Evolutionary conservation across 2,329 filamentous ascomycete genomes (phyloP).

Genomic region (Ophiostoma angusticollis): DNA sequence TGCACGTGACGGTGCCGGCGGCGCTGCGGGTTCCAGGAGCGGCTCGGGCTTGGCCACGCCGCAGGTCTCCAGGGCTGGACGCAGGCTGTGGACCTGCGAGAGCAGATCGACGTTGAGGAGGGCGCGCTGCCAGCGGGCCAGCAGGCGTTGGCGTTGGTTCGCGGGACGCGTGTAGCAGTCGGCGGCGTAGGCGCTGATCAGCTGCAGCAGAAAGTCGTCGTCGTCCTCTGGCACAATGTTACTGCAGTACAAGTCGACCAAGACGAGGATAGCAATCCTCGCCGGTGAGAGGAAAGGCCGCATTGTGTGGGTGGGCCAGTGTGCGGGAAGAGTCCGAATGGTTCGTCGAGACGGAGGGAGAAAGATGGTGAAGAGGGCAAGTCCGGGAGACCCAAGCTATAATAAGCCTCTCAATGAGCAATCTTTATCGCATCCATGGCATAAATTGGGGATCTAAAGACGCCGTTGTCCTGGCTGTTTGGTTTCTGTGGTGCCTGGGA

Average conservation of each 20-base stretch:
- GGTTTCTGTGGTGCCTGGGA: too few species aligned
- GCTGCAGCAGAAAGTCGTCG: conserved; percentile 29
- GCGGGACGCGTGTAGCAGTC: conserved; percentile 28
- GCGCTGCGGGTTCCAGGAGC: too few species aligned
- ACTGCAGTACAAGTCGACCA: conserved; percentile 72
- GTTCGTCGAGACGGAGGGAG: not conserved
- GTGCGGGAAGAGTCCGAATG: not conserved
- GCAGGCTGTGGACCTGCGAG: conserved; percentile 18
- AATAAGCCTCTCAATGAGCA: too few species aligned
- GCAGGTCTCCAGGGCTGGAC: conserved; percentile 10
- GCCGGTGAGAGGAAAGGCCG: conserved; percentile 12
- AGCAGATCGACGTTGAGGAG: conserved; percentile 39
- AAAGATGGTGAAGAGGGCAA: too few species aligned
- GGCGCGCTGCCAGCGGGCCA: conserved; percentile 33
- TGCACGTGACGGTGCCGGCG: too few species aligned
- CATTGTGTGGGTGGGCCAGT: conserved; percentile 1
- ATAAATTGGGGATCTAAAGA: too few species aligned
- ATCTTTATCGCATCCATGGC: too few species aligned
- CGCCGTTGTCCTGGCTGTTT: too few species aligned
- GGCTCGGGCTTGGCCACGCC: too few species aligned
- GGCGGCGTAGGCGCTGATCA: conserved; percentile 31
- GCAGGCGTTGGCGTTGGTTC: conserved; percentile 10
- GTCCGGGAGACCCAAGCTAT: too few species aligned
- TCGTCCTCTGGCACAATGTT: conserved; percentile 34
- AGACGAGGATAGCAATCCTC: conserved; percentile 68